Evolutionary conservation across 2,329 filamentous ascomycete genomes (phyloP).

Genomic region (Ampelomyces quisqualis): DNA sequence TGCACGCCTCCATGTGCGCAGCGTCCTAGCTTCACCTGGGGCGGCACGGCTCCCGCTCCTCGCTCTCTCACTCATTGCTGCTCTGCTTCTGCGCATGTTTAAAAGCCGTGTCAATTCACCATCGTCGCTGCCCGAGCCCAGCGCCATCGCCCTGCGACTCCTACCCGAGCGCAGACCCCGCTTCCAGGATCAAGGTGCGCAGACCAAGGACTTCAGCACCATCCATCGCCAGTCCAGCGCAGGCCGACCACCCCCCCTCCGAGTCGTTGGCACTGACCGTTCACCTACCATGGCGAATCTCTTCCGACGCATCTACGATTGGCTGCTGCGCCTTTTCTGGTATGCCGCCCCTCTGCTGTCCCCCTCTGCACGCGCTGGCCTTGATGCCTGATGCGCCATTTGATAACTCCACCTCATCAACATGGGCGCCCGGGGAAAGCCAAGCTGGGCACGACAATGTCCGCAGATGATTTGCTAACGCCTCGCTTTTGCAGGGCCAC

Average conservation of each 20-base stretch:
- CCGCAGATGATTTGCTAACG: conserved; percentile 23
- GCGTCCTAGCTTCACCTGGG: conserved; percentile 29
- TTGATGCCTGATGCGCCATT: conserved; percentile 33
- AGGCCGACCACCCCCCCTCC: conserved; percentile 26
- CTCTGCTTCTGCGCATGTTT: conserved; percentile 9
- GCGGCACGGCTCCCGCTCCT: conserved; percentile 36
- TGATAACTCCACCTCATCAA: conserved; percentile 24
- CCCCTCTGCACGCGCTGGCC: conserved; percentile 12
- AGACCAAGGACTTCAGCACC: conserved; percentile 31
- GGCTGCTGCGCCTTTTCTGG: conserved; percentile 97
- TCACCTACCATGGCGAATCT: conserved; percentile 72
- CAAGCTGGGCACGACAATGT: conserved; percentile 14
- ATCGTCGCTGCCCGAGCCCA: conserved; percentile 25
- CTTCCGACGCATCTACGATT: conserved; percentile 95
- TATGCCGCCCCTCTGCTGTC: conserved; percentile 51
- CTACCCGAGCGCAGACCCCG: conserved; percentile 32
- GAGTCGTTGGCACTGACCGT: conserved; percentile 36
- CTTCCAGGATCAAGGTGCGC: conserved; percentile 41
- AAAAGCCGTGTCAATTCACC: conserved; percentile 24
- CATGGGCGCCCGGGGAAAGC: conserved; percentile 21
- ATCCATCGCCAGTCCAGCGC: conserved; percentile 29
- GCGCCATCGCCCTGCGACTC: conserved; percentile 33
- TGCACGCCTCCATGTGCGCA: conserved; percentile 18
- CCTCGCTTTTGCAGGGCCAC: conserved; percentile 68
- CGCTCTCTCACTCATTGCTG: conserved; percentile 20